Base-by-base conservation (phyloP, 805 yeast species). In the Candida arabinofermentans region DNA sequence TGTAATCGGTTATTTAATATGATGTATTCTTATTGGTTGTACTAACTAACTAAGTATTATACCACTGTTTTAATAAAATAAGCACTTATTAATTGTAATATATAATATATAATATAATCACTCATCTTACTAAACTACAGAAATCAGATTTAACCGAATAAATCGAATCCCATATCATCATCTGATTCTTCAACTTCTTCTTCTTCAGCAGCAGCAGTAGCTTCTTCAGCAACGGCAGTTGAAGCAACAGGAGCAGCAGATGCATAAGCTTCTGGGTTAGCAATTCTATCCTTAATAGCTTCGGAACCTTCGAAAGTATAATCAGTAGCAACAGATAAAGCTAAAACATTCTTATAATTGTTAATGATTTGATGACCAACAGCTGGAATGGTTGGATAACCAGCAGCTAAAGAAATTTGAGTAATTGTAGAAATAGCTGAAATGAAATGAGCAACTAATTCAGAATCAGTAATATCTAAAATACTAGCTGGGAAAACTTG, bases 251-350 rank as follows among this genome's bases (percentile, higher is more conserved):
- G 96, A 65, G 97, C 97, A 75, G 96, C 95, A 66, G 98, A 84
- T 69, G 98, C 99, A 77, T 91, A 93, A 72, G 96, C 96, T 56
- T 93, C 98, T 72, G 99, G 99, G 95, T 93, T 91, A 72, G 96
- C 98, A 66, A 93, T 79, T 79, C 98, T 87, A 86, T 93, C 99
- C 86, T 88, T 88, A 79, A 93, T 83, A 59, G 91, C 90, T 81
- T 90, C 99, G 61, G 96, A 86, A 74, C 96, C 98, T 77, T 95
- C 97, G 79, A 84, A 93, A 68, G 96, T 86, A 87, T 90, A 93
- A 72, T 93, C 96, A 67, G 98, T 83, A 68, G 96, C 99, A 75
- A 93, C 79, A 57, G 99, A 95, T 67, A 93, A 81, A 66, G 98
- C 96, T 72, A 93, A 80, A 68, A 93, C 81, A 80, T 91, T 85